Percentiles rank a stretch among this genome's conserved stretches.
Conservation (phyloP, 2,329 filamentous ascomycete species). For the Phialophora tarda region DNA sequence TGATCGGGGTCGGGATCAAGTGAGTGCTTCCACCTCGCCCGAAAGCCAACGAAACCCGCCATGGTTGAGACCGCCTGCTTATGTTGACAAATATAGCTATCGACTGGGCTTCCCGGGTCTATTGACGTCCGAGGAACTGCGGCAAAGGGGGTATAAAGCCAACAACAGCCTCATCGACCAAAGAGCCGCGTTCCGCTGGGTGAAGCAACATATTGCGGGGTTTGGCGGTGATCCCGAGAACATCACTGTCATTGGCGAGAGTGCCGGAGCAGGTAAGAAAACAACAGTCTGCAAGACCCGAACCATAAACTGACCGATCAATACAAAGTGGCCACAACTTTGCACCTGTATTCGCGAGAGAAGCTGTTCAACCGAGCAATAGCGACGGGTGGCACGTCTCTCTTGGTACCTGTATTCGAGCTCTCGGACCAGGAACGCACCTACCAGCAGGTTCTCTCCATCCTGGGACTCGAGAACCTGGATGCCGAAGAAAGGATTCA, state of each 20-base stretch:
- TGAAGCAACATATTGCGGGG: slow-evolving; percentile 48
- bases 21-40: slow-evolving; percentile 38
- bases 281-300: background rate
- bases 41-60: background rate
- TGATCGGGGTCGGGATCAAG: slow-evolving; percentile 56
- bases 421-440: slow-evolving; percentile 48
- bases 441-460: slow-evolving; percentile 50
- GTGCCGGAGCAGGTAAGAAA: slow-evolving; percentile 54
- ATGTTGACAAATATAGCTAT: slow-evolving; percentile 49
- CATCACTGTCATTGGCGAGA: slow-evolving; percentile 54
- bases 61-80: background rate
- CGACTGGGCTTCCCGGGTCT: slow-evolving; percentile 54
- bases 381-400: slow-evolving; percentile 52
- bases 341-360: slow-evolving; percentile 46
- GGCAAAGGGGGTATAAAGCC: slow-evolving; percentile 51
- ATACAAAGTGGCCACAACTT: slow-evolving; percentile 42
- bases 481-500: slow-evolving; percentile 50
- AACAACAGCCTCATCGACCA: slow-evolving; percentile 55
- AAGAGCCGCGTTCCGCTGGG: slow-evolving; percentile 48
- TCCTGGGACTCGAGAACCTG: slow-evolving; percentile 46
- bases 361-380: slow-evolving; percentile 52
- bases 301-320: slow-evolving; percentile 2
- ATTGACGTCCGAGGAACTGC: slow-evolving; percentile 56
- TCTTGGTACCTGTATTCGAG: slow-evolving; percentile 51
- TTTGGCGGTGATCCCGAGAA: slow-evolving; percentile 52